phyloP scores from a whole-genome alignment of 2,329 filamentous ascomycete species.

The Aspergillus amoenus region DNA sequence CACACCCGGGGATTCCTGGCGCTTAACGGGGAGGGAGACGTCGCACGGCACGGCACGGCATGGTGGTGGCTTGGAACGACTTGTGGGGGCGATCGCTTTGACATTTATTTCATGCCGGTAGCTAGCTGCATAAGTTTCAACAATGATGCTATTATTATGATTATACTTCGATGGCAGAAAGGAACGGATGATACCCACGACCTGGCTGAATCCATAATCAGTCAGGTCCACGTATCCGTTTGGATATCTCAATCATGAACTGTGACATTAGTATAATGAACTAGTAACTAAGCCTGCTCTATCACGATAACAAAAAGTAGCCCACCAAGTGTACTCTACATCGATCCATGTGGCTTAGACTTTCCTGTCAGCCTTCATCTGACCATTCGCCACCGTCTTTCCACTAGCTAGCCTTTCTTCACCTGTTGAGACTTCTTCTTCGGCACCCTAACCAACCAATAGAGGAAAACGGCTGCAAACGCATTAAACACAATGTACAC shows the following conservation, averaged over 20 bases:
- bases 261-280: neutral
- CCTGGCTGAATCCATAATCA: neutral
- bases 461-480: conserved; percentile 49
- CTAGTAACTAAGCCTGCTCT: neutral
- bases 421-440: conserved; percentile 43
- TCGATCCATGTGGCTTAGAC: neutral
- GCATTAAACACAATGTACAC: conserved; percentile 55
- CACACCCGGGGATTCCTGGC: neutral
- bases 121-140: too few relatives aligned
- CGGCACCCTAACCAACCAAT: conserved; percentile 57
- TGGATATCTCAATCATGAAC: neutral
- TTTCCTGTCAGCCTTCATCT: neutral
- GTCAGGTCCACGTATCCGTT: neutral
- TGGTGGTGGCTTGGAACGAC: neutral
- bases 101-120: neutral
- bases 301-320: neutral
- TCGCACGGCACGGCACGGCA: neutral
- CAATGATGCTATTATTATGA: neutral
- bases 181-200: neutral
- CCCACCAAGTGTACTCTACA: neutral
- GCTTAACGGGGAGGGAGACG: neutral
- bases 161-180: neutral
- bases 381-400: neutral
- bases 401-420: conserved; percentile 35
- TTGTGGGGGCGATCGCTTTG: neutral